These are phyloP conservation scores for Terana coerulea DNA, from an alignment of 768 basidiomycete species.

Conservation along the genomic window DNA sequence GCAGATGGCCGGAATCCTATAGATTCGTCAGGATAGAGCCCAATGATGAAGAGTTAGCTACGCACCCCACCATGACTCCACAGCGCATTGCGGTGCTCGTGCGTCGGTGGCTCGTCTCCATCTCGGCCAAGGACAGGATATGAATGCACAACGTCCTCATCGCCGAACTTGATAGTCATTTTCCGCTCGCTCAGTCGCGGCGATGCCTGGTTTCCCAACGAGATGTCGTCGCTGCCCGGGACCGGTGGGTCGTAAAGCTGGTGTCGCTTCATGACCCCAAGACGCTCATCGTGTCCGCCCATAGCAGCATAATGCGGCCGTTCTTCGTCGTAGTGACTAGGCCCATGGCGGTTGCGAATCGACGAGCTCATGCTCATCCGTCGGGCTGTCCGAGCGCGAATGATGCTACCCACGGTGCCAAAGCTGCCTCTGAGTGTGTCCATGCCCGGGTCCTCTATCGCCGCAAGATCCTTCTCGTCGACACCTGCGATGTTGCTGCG, in stretches of 20 bases:
- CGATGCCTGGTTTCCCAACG: constrained; percentile 27
- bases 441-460: constrained; percentile 87
- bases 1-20: background rate
- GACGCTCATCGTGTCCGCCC: constrained; percentile 26
- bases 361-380: constrained; percentile 25
- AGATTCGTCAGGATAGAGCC: background rate
- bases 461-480: constrained; percentile 61
- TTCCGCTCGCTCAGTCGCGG: constrained; percentile 18
- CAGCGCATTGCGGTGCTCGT: constrained; percentile 22
- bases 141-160: constrained; percentile 69
- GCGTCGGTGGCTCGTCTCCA: constrained; percentile 21
- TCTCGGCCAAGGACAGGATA: constrained; percentile 42
- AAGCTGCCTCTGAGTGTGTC: constrained; percentile 90
- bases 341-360: constrained; percentile 22
- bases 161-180: constrained; percentile 71
- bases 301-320: constrained; percentile 23
- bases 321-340: constrained; percentile 21
- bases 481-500: constrained; percentile 60
- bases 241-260: constrained; percentile 90
- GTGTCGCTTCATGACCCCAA: constrained; percentile 65
- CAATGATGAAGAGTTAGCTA: background rate
- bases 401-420: constrained; percentile 88
- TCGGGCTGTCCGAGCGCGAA: constrained; percentile 56
- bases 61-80: constrained; percentile 15
- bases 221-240: constrained; percentile 43